Percentiles rank a stretch among this genome's conserved stretches.
phyloP scores from a whole-genome alignment of 768 basidiomycete genomes.

The Mycena pura region DNA sequence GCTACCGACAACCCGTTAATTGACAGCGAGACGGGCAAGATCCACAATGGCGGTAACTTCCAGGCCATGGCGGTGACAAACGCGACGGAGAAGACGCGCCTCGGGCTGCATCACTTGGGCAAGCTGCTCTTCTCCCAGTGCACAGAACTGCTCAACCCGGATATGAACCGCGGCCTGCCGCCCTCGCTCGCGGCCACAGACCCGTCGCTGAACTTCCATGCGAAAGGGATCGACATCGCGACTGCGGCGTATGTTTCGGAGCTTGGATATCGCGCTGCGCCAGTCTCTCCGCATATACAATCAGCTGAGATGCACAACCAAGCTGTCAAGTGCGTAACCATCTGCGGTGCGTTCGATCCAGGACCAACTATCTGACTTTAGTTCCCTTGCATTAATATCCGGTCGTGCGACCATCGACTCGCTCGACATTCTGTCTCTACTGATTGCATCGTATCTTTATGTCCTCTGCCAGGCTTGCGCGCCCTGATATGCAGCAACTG shows the following conservation, averaged over 20 bases:
- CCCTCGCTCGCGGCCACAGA: conserved; percentile 82
- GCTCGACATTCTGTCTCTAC: conserved; percentile 22
- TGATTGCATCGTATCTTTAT: conserved; percentile 26
- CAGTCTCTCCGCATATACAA: conserved; percentile 85
- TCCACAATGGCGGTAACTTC: conserved; percentile 90
- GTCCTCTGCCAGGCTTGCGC: conserved; percentile 60
- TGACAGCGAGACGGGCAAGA: conserved; percentile 65
- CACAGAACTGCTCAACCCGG: conserved; percentile 75
- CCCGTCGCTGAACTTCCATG: conserved; percentile 82
- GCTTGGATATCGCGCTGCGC: conserved; percentile 82
- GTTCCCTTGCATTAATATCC: conserved; percentile 72
- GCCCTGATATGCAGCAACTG: too few species aligned
- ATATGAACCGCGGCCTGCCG: conserved; percentile 84
- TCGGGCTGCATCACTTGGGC: conserved; percentile 72
- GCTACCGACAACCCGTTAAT: conserved; percentile 90
- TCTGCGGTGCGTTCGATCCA: not conserved
- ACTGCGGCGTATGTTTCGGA: conserved; percentile 83
- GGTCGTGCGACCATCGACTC: conserved; percentile 28
- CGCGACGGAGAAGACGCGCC: conserved; percentile 87
- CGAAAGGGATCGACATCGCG: conserved; percentile 86
- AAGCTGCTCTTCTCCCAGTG: conserved; percentile 72
- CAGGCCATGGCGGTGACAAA: conserved; percentile 82
- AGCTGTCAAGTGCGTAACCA: conserved; percentile 77
- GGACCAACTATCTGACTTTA: conserved; percentile 33
- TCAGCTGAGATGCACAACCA: conserved; percentile 94